These are phyloP conservation scores for Phytophthora uliginosa DNA, from an alignment of 352 stramenopile species.

Conservation along the genomic window DNA sequence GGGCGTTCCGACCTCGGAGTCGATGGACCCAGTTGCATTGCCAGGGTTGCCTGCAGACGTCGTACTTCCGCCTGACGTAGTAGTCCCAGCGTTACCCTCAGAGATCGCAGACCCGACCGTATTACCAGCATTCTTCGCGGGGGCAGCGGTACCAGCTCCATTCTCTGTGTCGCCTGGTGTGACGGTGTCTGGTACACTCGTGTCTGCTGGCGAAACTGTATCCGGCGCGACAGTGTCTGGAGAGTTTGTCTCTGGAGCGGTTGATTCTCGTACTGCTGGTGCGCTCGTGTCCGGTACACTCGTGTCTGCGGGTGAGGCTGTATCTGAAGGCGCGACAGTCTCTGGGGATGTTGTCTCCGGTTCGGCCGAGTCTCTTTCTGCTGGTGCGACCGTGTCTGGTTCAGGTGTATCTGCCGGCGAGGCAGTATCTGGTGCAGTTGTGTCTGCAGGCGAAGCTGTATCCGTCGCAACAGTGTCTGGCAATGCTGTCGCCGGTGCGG, in stretches of 20 bases:
- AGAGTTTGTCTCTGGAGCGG: not conserved
- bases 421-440: not conserved
- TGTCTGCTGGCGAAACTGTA: not conserved
- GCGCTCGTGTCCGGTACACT: not conserved
- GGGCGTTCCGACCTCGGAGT: too few relatives aligned
- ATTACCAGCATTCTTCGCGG: not conserved
- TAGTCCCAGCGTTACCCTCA: not conserved
- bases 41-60: not conserved
- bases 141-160: not conserved
- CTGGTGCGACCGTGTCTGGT: not conserved
- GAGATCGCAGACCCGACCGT: not conserved
- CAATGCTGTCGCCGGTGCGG: not conserved
- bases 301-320: not conserved
- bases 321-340: not conserved
- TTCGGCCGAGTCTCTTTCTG: not conserved
- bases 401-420: too few relatives aligned
- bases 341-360: not conserved
- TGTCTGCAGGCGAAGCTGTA: not conserved
- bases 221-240: not conserved
- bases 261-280: not conserved
- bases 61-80: not conserved
- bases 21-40: not conserved
- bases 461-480: not conserved
- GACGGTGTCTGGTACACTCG: not conserved
- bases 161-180: not conserved